Evolutionary conservation across 2,329 filamentous ascomycete species (phyloP), one percentile per base, ranked within the genome.

Genomic region (Clathrospora elynae): DNA sequence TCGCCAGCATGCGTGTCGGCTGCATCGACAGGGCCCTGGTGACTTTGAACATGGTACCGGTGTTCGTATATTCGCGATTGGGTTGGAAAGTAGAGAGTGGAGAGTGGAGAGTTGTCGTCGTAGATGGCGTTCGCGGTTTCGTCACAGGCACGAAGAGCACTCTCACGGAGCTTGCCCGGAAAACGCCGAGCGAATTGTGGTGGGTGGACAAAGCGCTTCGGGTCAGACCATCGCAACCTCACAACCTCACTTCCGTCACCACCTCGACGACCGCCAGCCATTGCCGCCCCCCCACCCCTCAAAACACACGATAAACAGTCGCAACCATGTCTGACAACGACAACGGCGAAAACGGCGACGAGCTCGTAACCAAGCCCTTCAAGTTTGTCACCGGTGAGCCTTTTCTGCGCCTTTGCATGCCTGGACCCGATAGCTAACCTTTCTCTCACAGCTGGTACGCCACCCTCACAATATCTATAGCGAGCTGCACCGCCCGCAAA

Each of bases 361-460:
- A 89, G 70, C 80, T 84, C 71, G 88, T 95, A 75, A 96, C 91
- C 78, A 99, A 96, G 86, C 95, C 95, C 77, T 99, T 99, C 87
- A 99, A 99, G 88, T 97, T 97, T 80, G 93, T 97, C 71, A 97
- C 92, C 79, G 92, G 91, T 96, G 83, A 75, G 89, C 74, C 32
- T 31, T 47, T 37, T 39, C 55, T 33, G 34, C 32, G 28, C 49
- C 44, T 41, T 47, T 36, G 46, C 36, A 38, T 42, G 35, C 36
- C 26, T 36, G 37, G 42, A 44, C 47, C 40, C 33, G 23, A 29
- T 54, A 58, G 62, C 66, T 71, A 69, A 71, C 55, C 13, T 44
- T 12, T 46, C 46, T 23, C 45, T 38, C 35, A 59, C 68, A 68
- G 71, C 72, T 55, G 72, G 71, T 74, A 71, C 55, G 70, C 60